A percentile compares a stretch with the other conserved stretches of the same genome.
Evolutionary conservation across 2,329 filamentous ascomycete genomes (phyloP).

Genomic region (Fusarium luffae): DNA sequence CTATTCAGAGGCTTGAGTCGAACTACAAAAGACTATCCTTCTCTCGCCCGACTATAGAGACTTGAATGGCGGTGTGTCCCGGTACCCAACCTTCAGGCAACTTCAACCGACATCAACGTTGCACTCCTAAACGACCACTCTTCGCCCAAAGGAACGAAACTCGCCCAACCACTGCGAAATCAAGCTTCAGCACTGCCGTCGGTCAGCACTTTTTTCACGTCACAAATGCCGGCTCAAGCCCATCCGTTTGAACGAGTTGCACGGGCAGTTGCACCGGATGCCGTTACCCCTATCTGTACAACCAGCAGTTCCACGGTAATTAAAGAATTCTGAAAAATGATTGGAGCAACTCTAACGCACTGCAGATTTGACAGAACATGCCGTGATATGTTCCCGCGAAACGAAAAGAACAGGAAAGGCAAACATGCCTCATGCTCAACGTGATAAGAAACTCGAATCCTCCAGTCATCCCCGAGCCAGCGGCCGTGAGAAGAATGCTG

Average conservation of each 20-base stretch:
- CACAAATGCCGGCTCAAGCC: constrained; percentile 24
- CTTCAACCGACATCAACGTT: constrained; percentile 33
- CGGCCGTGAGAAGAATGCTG: constrained; percentile 8
- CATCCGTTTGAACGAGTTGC: constrained; percentile 13
- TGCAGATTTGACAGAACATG: constrained; percentile 21
- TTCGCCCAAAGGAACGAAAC: neutral
- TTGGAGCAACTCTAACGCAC: constrained; percentile 8
- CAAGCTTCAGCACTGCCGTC: constrained; percentile 3
- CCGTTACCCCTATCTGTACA: constrained; percentile 31
- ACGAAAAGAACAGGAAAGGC: constrained; percentile 8
- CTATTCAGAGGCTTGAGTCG: neutral
- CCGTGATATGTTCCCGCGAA: constrained; percentile 15
- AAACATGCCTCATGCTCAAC: constrained; percentile 27
- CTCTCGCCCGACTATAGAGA: neutral
- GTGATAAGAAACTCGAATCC: constrained; percentile 26
- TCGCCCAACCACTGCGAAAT: neutral
- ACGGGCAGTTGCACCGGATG: constrained; percentile 31
- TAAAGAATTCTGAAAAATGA: neutral
- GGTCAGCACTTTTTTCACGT: constrained; percentile 2
- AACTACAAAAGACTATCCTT: neutral
- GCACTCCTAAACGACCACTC: constrained; percentile 14
- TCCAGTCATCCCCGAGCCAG: constrained; percentile 18
- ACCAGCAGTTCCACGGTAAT: constrained; percentile 11
- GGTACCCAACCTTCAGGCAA: constrained; percentile 17
- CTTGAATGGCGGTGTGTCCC: constrained; percentile 12